Conservation (phyloP, 169 alveolate species). For the Cryptosporidium ubiquitum region DNA sequence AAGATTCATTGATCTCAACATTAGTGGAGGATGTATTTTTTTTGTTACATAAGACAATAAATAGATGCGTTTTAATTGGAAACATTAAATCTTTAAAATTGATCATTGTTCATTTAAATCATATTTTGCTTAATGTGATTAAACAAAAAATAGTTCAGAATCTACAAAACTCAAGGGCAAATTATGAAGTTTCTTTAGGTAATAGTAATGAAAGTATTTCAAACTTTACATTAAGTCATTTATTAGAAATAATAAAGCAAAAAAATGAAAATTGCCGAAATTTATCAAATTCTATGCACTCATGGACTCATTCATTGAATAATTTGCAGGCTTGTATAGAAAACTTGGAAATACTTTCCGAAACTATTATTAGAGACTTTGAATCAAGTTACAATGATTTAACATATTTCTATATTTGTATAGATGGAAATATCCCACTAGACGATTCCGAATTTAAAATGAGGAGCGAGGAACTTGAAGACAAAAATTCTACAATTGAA, state of each 20-base stretch:
- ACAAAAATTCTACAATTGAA: not conserved
- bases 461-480: not conserved
- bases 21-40: constrained; percentile 57
- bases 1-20: constrained; percentile 56
- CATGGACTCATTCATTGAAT: constrained; percentile 70
- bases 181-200: constrained; percentile 55
- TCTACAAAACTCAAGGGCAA: constrained; percentile 34
- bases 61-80: constrained; percentile 60
- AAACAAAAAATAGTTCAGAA: constrained; percentile 41
- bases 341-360: constrained; percentile 43
- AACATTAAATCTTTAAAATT: constrained; percentile 18
- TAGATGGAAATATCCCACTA: not conserved
- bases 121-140: constrained; percentile 32
- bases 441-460: not conserved
- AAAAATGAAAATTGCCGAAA: constrained; percentile 1
- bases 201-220: constrained; percentile 52
- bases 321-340: constrained; percentile 68
- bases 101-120: constrained; percentile 34
- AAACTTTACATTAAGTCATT: not conserved
- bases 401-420: constrained; percentile 1
- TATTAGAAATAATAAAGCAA: constrained; percentile 32
- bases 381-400: constrained; percentile 15
- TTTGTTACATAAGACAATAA: constrained; percentile 49
- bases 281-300: constrained; percentile 29
- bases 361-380: constrained; percentile 43